Evolutionary conservation across 2,329 filamentous ascomycete species (phyloP).

Genomic region (Epichloe bromicola): DNA sequence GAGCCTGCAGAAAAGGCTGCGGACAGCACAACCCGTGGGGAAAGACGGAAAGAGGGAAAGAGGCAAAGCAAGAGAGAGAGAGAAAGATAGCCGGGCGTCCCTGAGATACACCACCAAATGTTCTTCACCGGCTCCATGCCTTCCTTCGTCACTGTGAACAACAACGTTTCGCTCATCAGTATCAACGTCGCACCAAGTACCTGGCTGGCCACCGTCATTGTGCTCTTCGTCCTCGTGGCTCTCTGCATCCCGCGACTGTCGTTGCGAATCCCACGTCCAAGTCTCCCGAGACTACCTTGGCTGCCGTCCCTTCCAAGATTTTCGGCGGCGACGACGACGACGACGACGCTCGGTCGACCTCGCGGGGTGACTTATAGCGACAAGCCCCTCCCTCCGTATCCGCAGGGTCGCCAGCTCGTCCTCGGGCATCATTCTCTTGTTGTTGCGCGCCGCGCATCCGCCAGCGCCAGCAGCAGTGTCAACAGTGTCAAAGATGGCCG

Average conservation of each 20-base stretch:
- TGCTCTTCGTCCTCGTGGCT: conserved; percentile 38
- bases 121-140: conserved; percentile 32
- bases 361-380: conserved; percentile 10
- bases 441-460: conserved; percentile 6
- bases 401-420: conserved; percentile 16
- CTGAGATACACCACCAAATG: neutral
- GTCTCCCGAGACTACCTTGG: conserved; percentile 19
- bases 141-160: conserved; percentile 47
- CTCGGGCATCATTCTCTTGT: conserved; percentile 21
- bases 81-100: neutral
- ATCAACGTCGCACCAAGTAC: conserved; percentile 45
- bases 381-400: conserved; percentile 16
- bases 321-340: neutral
- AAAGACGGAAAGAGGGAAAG: neutral
- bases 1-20: too few relatives aligned
- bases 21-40: neutral
- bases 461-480: neutral
- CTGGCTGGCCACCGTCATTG: conserved; percentile 37
- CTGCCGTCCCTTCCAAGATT: conserved; percentile 1
- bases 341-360: conserved; percentile 2
- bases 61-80: too few relatives aligned
- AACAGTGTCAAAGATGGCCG: conserved; percentile 14
- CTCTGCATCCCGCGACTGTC: conserved; percentile 30
- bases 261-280: conserved; percentile 20
- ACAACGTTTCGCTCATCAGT: conserved; percentile 47